phyloP scores from a whole-genome alignment of 495 filamentous ascomycete genomes.

The Xylaria sp. region DNA sequence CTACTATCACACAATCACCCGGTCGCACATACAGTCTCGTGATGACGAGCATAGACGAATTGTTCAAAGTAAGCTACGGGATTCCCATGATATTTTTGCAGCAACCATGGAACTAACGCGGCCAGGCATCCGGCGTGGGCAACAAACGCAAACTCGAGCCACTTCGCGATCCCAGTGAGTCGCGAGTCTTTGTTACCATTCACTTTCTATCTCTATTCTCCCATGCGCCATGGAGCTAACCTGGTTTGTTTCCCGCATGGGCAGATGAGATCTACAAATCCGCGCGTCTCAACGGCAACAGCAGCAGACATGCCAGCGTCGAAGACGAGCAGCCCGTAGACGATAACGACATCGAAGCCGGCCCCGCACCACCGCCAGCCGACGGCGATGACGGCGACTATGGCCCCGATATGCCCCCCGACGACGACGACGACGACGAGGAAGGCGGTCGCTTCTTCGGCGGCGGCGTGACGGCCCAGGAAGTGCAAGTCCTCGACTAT shows the following conservation, averaged over 20 bases:
- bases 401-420: slow-evolving; percentile 73
- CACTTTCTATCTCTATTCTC: slow-evolving; percentile 6
- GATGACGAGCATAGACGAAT: slow-evolving; percentile 81
- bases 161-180: slow-evolving; percentile 72
- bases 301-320: slow-evolving; percentile 45
- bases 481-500: slow-evolving; percentile 88
- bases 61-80: slow-evolving; percentile 73
- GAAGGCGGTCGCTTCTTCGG: slow-evolving; percentile 96
- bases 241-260: slow-evolving; percentile 17
- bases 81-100: background rate
- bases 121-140: slow-evolving; percentile 59
- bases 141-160: slow-evolving; percentile 81
- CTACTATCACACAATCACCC: background rate
- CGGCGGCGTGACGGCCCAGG: slow-evolving; percentile 81
- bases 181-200: background rate
- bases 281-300: slow-evolving; percentile 68
- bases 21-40: background rate
- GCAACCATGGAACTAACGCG: slow-evolving; percentile 30
- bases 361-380: slow-evolving; percentile 45
- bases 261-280: slow-evolving; percentile 85
- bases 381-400: slow-evolving; percentile 61
- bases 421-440: slow-evolving; percentile 82
- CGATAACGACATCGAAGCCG: slow-evolving; percentile 65
- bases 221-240: background rate
- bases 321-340: slow-evolving; percentile 58